Evolutionary conservation across 176 grass and related monocot genomes (phyloP), one percentile per base, ranked within the genome.

Genomic region (sorghum (Sorghum bicolor)): DNA sequence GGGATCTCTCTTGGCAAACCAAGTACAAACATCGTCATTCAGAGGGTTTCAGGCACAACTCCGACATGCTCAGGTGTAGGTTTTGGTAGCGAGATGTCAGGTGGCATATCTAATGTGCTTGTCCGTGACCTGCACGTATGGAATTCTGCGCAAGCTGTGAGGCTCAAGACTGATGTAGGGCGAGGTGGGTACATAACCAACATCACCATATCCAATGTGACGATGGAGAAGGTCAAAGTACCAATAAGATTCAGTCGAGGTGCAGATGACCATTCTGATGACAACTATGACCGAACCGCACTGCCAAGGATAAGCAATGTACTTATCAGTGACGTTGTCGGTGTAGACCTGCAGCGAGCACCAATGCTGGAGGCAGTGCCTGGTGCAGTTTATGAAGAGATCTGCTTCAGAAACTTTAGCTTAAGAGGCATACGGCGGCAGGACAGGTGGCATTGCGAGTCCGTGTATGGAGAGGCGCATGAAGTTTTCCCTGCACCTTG

Each of bases 81-180:
- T 32, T 89, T 98, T 13, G 95, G 95, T 57, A 95, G 92, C 1
- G 95, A 98, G 83, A 98, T 98, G 93, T 98, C 96, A 0, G 92
- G 96, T 8, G 96, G 93, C 26, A 90, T 98, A 70, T 91, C 87
- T 13, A 88, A 93, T 30, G 76, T 98, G 15, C 53, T 90, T 16
- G 88, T 95, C 12, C 78, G 83, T 15, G 85, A 90, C 57, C 79
- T 98, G 44, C 86, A 93, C 3, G 47, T 95, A 33, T 98, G 93
- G 89, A 91, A 90, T 25, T 98, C 92, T 0, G 91, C 95, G 2
- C 87, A 91, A 2, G 95, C 85, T 0, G 87, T 93, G 58, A 80
- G 89, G 66, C 37, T 98, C 39, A 98, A 98, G 58, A 89, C 92
- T 0, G 95, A 98, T 32, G 30, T 73, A 61, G 93, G 91, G 1